These are phyloP conservation scores for Cladosporium austrohemisphaericum DNA, from an alignment of 2,329 filamentous ascomycete species.

Conservation along the genomic window DNA sequence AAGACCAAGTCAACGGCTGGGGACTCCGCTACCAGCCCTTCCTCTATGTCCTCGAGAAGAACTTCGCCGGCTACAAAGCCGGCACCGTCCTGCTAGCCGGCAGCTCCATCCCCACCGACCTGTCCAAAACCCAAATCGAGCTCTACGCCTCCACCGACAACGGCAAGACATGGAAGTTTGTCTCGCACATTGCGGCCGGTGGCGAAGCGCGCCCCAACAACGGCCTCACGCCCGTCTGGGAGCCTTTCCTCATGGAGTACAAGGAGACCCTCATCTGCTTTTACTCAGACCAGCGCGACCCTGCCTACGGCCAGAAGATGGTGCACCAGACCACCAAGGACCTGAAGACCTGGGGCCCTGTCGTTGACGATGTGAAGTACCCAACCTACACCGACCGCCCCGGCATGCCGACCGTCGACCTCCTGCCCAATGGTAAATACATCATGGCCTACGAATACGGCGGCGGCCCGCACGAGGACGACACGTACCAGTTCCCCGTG, in stretches of 20 bases:
- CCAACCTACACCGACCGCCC: conserved; percentile 61
- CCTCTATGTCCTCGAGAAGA: conserved; percentile 57
- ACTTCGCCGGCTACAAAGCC: conserved; percentile 53
- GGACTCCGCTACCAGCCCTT: conserved; percentile 65
- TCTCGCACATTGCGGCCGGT: conserved; percentile 62
- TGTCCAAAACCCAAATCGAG: conserved; percentile 62
- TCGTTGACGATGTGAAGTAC: conserved; percentile 61
- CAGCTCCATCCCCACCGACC: conserved; percentile 54
- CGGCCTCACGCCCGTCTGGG: conserved; percentile 67
- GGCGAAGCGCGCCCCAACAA: conserved; percentile 63
- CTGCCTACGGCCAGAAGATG: conserved; percentile 64
- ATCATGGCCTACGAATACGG: conserved; percentile 64
- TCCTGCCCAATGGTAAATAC: conserved; percentile 45
- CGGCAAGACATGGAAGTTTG: conserved; percentile 58
- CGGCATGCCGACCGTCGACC: conserved; percentile 60
- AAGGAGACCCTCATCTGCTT: conserved; percentile 60
- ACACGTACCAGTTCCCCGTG: conserved; percentile 37
- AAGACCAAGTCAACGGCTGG: conserved; percentile 58
- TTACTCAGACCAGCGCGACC: conserved; percentile 68
- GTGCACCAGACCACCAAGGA: conserved; percentile 62
- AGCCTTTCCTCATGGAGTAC: conserved; percentile 61
- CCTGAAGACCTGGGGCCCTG: conserved; percentile 56
- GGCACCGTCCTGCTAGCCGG: conserved; percentile 61
- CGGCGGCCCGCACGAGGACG: conserved; percentile 42
- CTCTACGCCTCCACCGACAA: conserved; percentile 60